Evolutionary conservation across 345 rosid species (phyloP).

Genomic region (Gossypium ekmanianum): DNA sequence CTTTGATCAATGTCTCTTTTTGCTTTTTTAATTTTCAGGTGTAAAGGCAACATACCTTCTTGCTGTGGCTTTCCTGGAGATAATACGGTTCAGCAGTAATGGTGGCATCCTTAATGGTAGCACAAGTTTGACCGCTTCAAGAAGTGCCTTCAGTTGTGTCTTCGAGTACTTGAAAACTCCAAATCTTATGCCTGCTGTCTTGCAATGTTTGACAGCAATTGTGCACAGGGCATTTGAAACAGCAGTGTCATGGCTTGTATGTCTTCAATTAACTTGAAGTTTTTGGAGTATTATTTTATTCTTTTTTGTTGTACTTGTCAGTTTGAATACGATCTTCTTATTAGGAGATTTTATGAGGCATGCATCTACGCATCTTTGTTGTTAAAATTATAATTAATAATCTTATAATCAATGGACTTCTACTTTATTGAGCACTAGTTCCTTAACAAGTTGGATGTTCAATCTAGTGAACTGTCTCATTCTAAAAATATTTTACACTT

Average conservation of each 20-base stretch:
- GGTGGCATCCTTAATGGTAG: constrained; percentile 97
- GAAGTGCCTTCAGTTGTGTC: constrained; percentile 97
- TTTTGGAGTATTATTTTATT: constrained; percentile 5
- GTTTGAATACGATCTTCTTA: neutral
- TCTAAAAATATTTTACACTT: neutral
- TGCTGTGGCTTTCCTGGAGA: constrained; percentile 94
- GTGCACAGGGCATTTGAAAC: constrained; percentile 95
- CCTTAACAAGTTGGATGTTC: neutral
- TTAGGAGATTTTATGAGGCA: neutral
- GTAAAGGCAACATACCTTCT: constrained; percentile 99
- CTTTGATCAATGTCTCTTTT: constrained; percentile 7
- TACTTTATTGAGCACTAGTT: neutral
- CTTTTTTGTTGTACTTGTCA: neutral
- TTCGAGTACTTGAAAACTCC: constrained; percentile 96
- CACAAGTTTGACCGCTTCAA: constrained; percentile 55
- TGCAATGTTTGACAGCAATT: constrained; percentile 85
- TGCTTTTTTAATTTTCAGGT: constrained; percentile 43
- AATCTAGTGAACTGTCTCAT: neutral
- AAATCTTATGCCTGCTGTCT: constrained; percentile 84
- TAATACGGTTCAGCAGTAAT: constrained; percentile 91
- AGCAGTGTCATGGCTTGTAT: constrained; percentile 89
- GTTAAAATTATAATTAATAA: constrained; percentile 4
- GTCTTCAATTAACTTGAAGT: constrained; percentile 18
- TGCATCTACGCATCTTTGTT: neutral
- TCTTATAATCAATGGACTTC: neutral